Evolutionary conservation across 768 basidiomycete genomes (phyloP).

Genomic region (Phaeotremella skinneri): DNA sequence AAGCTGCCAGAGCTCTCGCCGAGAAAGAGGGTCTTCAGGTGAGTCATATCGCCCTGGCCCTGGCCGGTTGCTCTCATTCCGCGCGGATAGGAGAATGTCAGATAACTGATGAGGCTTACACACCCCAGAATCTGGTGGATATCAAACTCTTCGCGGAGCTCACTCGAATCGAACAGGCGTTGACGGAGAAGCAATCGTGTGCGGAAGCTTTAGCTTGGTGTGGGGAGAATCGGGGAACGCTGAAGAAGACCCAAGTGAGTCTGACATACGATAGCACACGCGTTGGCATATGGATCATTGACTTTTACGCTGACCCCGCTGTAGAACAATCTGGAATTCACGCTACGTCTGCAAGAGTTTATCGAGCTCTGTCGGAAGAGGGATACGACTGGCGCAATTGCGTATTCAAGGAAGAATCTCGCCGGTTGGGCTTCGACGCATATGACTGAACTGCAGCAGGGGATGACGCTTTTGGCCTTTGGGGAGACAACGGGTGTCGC

Average conservation of each 20-base stretch:
- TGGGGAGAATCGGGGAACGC: slow-evolving; percentile 86
- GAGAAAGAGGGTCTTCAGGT: slow-evolving; percentile 77
- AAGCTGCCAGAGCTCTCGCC: slow-evolving; percentile 73
- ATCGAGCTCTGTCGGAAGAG: slow-evolving; percentile 79
- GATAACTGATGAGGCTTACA: slow-evolving; percentile 25
- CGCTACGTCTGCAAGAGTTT: slow-evolving; percentile 90
- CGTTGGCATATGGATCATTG: slow-evolving; percentile 3
- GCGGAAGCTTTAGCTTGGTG: slow-evolving; percentile 92
- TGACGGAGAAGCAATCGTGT: slow-evolving; percentile 67
- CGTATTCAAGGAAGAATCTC: slow-evolving; percentile 78
- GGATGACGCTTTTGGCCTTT: slow-evolving; percentile 73
- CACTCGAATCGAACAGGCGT: slow-evolving; percentile 75
- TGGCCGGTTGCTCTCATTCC: slow-evolving; percentile 15
- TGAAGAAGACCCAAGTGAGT: slow-evolving; percentile 82
- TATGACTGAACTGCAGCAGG: slow-evolving; percentile 70
- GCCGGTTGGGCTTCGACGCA: slow-evolving; percentile 75
- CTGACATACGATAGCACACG: too few relatives aligned
- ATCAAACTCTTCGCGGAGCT: slow-evolving; percentile 89
- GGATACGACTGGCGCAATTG: slow-evolving; percentile 71
- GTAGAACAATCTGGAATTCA: slow-evolving; percentile 93
- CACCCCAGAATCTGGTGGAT: slow-evolving; percentile 73
- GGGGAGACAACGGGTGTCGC: slow-evolving; percentile 63
- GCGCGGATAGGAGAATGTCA: slow-evolving; percentile 23
- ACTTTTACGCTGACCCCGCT: not conserved
- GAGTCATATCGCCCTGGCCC: slow-evolving; percentile 31